Evolutionary conservation across 192 early-diverging fungal species (phyloP).

Genomic region (Gryganskiella cystojenkinii): DNA sequence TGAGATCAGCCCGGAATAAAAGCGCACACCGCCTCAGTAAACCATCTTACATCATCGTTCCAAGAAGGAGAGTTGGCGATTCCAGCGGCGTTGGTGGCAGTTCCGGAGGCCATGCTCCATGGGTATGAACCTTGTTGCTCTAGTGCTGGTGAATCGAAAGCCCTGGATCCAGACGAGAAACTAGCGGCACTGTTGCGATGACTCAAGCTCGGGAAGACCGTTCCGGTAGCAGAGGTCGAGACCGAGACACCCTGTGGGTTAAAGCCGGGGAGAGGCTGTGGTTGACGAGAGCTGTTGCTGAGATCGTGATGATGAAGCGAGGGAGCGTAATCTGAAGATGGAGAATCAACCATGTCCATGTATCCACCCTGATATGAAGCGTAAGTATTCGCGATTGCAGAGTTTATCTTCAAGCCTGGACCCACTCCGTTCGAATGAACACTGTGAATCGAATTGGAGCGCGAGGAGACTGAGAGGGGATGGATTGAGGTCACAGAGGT

Average conservation of each 20-base stretch:
- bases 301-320: neutral
- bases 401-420: slow-evolving; percentile 30
- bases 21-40: no score
- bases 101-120: slow-evolving; percentile 10
- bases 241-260: neutral
- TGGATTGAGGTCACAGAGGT: neutral
- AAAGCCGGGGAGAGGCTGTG: slow-evolving; percentile 5
- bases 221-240: slow-evolving; percentile 2
- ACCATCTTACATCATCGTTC: slow-evolving; percentile 38
- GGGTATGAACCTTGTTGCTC: slow-evolving; percentile 40
- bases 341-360: slow-evolving; percentile 47
- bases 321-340: slow-evolving; percentile 2
- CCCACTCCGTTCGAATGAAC: slow-evolving; percentile 6
- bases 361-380: no score
- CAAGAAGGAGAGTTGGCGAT: slow-evolving; percentile 40
- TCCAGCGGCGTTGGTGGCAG: neutral
- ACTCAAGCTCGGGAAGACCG: slow-evolving; percentile 12
- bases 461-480: slow-evolving; percentile 13
- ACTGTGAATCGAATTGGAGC: slow-evolving; percentile 35
- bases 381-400: slow-evolving; percentile 9
- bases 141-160: slow-evolving; percentile 40
- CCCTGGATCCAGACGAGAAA: slow-evolving; percentile 26
- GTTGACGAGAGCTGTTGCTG: neutral
- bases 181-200: slow-evolving; percentile 33
- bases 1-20: no score